phyloP scores from a whole-genome alignment of 768 basidiomycete genomes.

The Phaeotremella skinneri region DNA sequence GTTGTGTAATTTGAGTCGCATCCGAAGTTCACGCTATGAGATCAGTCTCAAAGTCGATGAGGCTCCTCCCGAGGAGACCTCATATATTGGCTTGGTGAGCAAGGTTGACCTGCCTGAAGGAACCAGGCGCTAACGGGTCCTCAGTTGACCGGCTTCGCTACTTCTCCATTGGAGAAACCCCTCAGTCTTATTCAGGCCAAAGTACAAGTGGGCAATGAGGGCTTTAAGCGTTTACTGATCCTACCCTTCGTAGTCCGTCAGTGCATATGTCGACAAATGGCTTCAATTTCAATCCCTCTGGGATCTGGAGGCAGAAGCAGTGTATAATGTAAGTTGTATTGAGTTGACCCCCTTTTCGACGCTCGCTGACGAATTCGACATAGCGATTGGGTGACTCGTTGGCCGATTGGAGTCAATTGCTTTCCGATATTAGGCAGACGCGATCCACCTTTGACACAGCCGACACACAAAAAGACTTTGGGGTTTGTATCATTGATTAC shows the following conservation, averaged over 20 bases:
- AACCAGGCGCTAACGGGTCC: constrained; percentile 5
- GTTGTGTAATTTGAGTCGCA: constrained; percentile 77
- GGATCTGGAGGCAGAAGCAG: constrained; percentile 96
- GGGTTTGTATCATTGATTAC: constrained; percentile 92
- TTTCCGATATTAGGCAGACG: constrained; percentile 95
- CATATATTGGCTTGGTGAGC: constrained; percentile 77
- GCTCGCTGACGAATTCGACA: neutral
- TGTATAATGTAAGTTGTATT: constrained; percentile 62
- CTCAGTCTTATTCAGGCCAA: constrained; percentile 84
- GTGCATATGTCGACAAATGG: constrained; percentile 94
- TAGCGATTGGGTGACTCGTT: constrained; percentile 85
- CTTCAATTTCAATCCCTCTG: constrained; percentile 97
- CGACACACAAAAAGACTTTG: constrained; percentile 86
- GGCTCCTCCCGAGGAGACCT: constrained; percentile 63
- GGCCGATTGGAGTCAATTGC: constrained; percentile 87
- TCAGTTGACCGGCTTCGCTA: constrained; percentile 72
- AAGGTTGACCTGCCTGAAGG: neutral
- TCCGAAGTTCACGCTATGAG: constrained; percentile 95
- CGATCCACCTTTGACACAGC: constrained; percentile 95
- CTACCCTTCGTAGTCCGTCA: constrained; percentile 59
- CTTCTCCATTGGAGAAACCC: constrained; percentile 72
- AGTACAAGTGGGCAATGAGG: constrained; percentile 55
- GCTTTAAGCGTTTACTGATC: neutral
- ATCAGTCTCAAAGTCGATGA: constrained; percentile 87
- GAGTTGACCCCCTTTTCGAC: neutral